Percentiles rank a stretch among this genome's conserved stretches.
phyloP scores from a whole-genome alignment of 495 filamentous ascomycete species.

The Talaromyces proteolyticus region DNA sequence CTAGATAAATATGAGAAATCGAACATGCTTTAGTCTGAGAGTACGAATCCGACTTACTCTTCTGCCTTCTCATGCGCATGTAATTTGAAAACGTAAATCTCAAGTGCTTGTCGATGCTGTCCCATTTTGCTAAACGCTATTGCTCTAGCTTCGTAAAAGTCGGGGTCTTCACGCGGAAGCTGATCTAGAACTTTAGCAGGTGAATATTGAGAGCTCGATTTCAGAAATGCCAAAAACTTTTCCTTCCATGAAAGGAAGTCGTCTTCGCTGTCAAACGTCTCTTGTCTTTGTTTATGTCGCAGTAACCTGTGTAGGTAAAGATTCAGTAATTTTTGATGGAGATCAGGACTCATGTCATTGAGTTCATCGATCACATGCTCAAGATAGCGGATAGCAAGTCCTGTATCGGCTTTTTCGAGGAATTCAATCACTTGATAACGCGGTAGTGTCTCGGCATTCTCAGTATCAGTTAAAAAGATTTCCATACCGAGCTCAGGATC shows the following conservation, averaged over 20 bases:
- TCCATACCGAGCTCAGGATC: constrained; percentile 86
- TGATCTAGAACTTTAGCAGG: constrained; percentile 66
- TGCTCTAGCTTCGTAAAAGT: constrained; percentile 85
- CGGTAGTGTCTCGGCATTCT: constrained; percentile 88
- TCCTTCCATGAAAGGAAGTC: constrained; percentile 45
- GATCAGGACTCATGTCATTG: constrained; percentile 74
- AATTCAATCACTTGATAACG: constrained; percentile 70
- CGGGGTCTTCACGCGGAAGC: constrained; percentile 74
- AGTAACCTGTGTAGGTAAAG: constrained; percentile 66
- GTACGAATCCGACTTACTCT: constrained; percentile 51
- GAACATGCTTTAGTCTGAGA: background rate
- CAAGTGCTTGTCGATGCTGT: constrained; percentile 85
- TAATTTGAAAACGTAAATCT: constrained; percentile 95
- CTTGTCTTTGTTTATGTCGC: constrained; percentile 23
- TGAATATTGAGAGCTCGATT: constrained; percentile 72
- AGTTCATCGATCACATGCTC: constrained; percentile 88
- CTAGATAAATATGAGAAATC: constrained; percentile 30
- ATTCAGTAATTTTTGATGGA: constrained; percentile 78
- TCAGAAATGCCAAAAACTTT: constrained; percentile 69
- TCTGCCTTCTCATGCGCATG: constrained; percentile 84
- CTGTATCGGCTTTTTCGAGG: constrained; percentile 58
- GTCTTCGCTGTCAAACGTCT: constrained; percentile 35
- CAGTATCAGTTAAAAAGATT: constrained; percentile 86
- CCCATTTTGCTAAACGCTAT: constrained; percentile 94
- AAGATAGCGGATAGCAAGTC: constrained; percentile 75